phyloP scores from a whole-genome alignment of 768 basidiomycete species.

The Leccinum disarticulatum region DNA sequence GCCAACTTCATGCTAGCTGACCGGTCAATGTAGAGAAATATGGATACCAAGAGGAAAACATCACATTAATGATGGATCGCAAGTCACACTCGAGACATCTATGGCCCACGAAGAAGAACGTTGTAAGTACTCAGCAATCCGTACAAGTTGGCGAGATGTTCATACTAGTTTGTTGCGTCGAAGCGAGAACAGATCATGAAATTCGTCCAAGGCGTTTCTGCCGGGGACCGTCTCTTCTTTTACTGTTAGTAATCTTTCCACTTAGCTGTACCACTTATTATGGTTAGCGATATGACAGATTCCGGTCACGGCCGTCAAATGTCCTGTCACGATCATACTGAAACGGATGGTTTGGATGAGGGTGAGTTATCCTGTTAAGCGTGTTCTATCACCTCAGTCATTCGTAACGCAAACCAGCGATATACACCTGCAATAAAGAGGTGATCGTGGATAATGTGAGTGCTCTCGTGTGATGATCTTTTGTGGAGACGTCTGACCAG shows the following conservation, averaged over 20 bases:
- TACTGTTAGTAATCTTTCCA: constrained; percentile 43
- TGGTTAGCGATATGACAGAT: constrained; percentile 29
- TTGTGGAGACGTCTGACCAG: constrained; percentile 31
- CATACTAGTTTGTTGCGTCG: neutral
- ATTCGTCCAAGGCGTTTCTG: constrained; percentile 42
- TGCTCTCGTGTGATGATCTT: constrained; percentile 26
- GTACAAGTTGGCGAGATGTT: neutral
- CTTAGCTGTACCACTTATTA: neutral
- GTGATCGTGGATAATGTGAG: constrained; percentile 27
- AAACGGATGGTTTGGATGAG: constrained; percentile 55
- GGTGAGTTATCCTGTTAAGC: constrained; percentile 30
- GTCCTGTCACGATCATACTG: constrained; percentile 41
- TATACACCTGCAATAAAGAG: constrained; percentile 11
- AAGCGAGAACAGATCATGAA: constrained; percentile 44
- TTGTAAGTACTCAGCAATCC: constrained; percentile 35
- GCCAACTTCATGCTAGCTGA: no score
- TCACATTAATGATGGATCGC: constrained; percentile 45
- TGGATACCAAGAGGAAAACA: constrained; percentile 38
- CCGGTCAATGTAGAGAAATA: constrained; percentile 28
- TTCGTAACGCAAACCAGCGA: constrained; percentile 8
- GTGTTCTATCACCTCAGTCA: neutral
- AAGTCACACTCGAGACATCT: constrained; percentile 22
- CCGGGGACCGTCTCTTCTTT: constrained; percentile 56
- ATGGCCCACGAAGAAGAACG: constrained; percentile 44
- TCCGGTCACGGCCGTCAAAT: constrained; percentile 53